Conservation (phyloP, 1,284 basidiomycete species). For the Fistulinella cinereoalba region DNA sequence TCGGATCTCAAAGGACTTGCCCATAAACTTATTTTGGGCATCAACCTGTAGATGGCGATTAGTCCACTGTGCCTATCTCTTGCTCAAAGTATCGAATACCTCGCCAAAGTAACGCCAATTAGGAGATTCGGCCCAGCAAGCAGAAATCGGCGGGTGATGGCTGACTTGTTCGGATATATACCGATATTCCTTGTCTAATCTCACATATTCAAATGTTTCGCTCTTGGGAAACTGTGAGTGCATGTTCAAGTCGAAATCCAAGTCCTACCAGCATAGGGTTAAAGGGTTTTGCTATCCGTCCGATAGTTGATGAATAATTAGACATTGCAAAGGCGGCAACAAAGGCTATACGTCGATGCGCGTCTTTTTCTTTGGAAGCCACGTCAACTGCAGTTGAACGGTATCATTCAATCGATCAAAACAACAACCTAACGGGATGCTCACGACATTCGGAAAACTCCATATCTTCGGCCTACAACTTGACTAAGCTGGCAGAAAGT, state of each 20-base stretch:
- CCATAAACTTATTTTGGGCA: conserved; percentile 93
- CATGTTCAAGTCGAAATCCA: background rate
- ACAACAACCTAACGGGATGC: conserved; percentile 27
- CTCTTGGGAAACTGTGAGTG: conserved; percentile 35
- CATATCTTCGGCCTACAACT: conserved; percentile 81
- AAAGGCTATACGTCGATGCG: conserved; percentile 84
- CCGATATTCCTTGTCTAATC: conserved; percentile 84
- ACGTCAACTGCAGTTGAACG: conserved; percentile 64
- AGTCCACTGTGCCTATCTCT: background rate
- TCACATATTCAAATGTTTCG: conserved; percentile 95
- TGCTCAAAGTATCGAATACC: conserved; percentile 37
- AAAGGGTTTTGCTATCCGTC: conserved; percentile 93
- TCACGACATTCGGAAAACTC: conserved; percentile 90
- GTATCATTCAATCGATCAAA: background rate
- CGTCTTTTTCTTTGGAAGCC: conserved; percentile 75
- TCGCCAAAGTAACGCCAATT: conserved; percentile 92
- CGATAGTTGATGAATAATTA: conserved; percentile 96
- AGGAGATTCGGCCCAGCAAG: conserved; percentile 91
- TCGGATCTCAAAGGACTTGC: conserved; percentile 94
- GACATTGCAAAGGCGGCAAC: conserved; percentile 98
- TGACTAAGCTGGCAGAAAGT: conserved; percentile 4
- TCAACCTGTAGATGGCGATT: conserved; percentile 55
- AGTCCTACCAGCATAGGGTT: conserved; percentile 80
- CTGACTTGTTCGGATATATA: conserved; percentile 96
- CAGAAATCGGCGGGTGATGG: conserved; percentile 97